Base-by-base conservation (phyloP, 2,329 filamentous ascomycete species). In the Botrytis paeoniae region DNA sequence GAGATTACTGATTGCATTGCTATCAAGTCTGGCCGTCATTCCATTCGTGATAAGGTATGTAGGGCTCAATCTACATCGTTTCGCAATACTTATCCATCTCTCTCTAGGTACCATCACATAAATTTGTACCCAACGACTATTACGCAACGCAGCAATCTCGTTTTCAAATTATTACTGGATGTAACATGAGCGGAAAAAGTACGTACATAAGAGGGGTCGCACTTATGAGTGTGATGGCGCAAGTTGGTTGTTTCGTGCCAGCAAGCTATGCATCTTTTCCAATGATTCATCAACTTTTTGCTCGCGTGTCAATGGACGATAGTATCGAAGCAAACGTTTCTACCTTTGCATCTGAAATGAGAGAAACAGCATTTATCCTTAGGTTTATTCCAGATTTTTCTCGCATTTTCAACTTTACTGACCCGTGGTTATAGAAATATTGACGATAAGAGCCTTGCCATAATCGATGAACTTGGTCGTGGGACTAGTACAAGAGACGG, bases 101-200 rank as follows among this genome's bases (percentile, higher is more conserved):
- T 29, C n/a, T 57, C n/a, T 68, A 88, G 84, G 88, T 91, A 3
- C 89, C 93, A 76, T 83, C 85, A 0, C 87, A 87, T 63, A 89
- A 88, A 35, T 97, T 93, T 79, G 85, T 98, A 5, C 93, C 96
- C 0, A 98, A 98, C 76, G 95, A 98, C 79, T 93, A 95, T 41
- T 98, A 95, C 78, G 92, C 93, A 4, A 92, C 91, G 0, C 87
- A 92, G 48, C 90, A 95, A 74, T 90, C 90, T 51, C 89, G 95
- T 1, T 97, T 98, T 78, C 95, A 98, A 76, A 92, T 98, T 75
- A 91, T 99, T 75, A 98, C 95, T 0, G 95, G 96, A 5, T 97
- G 93, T 81, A 99, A 99, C 78, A 99, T 99, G 96, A 97, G 94
- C 78, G 96, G 95, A 0, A 99, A 98, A 81, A 97, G 93, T 76